These are phyloP conservation scores for Chlamydomonas asymmetrica DNA, from an alignment of 139 green algal species.

Conservation along the genomic window DNA sequence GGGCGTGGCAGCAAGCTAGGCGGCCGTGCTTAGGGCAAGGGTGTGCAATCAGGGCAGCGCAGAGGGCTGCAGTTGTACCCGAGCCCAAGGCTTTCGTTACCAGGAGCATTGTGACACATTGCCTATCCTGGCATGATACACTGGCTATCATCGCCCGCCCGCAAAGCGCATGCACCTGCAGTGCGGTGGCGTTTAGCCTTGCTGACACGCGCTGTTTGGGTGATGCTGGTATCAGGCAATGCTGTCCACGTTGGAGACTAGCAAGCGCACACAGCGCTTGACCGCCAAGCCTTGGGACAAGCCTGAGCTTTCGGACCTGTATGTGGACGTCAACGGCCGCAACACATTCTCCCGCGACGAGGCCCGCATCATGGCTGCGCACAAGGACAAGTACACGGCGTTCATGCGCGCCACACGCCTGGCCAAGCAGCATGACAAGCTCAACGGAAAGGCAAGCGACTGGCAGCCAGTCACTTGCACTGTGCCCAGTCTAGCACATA, in stretches of 20 bases:
- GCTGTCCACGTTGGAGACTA: slow-evolving; percentile 18
- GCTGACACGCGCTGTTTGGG: background rate
- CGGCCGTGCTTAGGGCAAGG: no score
- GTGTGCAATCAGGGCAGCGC: no score
- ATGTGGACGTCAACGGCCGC: slow-evolving; percentile 5
- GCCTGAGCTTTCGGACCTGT: slow-evolving; percentile 22
- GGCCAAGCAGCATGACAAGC: background rate
- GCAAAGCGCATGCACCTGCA: background rate
- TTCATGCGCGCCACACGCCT: slow-evolving; percentile 28
- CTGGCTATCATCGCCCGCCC: no score
- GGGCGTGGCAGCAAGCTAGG: no score
- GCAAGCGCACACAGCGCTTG: slow-evolving; percentile 21
- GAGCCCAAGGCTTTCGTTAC: no score
- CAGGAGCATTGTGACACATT: no score
- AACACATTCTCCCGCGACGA: slow-evolving; percentile 31
- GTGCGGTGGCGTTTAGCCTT: background rate
- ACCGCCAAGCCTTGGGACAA: slow-evolving; percentile 43
- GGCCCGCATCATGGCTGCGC: slow-evolving; percentile 9
- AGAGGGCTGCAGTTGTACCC: no score
- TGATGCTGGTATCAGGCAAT: slow-evolving; percentile 33
- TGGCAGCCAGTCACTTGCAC: no score
- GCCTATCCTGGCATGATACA: no score
- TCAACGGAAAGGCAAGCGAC: background rate
- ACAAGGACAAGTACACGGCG: slow-evolving; percentile 26
- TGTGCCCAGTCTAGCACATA: no score